These are phyloP conservation scores for Fraxinus angustifolia DNA, from an alignment of 305 asterid species.

Conservation along the genomic window DNA sequence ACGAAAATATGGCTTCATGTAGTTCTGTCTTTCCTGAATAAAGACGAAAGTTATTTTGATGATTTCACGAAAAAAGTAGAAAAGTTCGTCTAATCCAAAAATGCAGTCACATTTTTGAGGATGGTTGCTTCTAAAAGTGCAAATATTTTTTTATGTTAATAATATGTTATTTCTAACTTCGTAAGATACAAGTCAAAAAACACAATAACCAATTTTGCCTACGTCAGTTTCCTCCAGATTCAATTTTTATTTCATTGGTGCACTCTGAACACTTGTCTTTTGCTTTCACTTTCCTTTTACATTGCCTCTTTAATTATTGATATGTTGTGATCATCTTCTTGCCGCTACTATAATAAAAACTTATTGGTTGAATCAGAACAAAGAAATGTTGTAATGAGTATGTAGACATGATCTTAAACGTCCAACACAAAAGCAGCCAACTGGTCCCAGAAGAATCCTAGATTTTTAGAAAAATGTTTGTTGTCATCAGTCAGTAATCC, in stretches of 20 bases:
- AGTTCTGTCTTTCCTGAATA: background rate
- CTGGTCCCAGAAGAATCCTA: background rate
- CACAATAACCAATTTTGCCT: background rate
- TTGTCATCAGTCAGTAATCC: background rate
- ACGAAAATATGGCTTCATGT: background rate
- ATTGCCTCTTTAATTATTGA: background rate
- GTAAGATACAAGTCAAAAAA: background rate
- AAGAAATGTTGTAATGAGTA: background rate
- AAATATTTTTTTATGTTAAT: background rate
- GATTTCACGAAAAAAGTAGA: background rate
- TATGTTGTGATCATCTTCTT: background rate
- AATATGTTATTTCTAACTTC: background rate
- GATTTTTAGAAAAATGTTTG: background rate
- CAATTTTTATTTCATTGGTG: background rate
- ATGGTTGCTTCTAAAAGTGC: background rate
- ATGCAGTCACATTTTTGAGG: background rate
- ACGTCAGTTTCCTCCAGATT: background rate
- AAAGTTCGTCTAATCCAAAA: background rate
- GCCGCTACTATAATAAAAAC: constrained; percentile 1
- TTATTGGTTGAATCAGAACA: background rate
- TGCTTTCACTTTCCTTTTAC: background rate
- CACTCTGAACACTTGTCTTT: background rate
- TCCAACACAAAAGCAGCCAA: background rate
- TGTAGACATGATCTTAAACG: background rate
- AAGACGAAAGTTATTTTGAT: background rate